These are phyloP conservation scores for Nakazawaea holstii DNA, from an alignment of 805 yeast genomes.

Conservation along the genomic window DNA sequence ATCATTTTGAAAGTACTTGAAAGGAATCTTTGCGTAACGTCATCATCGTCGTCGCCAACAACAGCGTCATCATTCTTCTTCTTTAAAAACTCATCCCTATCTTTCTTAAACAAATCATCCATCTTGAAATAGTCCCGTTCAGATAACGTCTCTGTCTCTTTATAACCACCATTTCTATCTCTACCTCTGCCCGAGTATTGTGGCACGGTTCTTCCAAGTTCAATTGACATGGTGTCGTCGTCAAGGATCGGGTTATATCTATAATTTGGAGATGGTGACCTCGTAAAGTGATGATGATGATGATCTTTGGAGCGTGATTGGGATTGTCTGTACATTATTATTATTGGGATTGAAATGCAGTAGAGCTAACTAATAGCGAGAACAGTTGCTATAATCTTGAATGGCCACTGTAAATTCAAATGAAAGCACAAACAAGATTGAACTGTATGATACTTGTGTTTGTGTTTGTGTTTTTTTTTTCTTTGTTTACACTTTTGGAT, in stretches of 20 bases:
- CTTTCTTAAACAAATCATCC: slow-evolving; percentile 10
- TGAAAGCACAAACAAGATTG: too few species aligned
- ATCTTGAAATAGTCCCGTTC: slow-evolving; percentile 4
- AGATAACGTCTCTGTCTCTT: slow-evolving; percentile 8
- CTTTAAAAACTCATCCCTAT: slow-evolving; percentile 3
- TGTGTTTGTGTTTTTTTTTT: too few species aligned
- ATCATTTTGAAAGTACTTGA: slow-evolving; percentile 6
- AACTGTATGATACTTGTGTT: too few species aligned
- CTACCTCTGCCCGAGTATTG: neutral
- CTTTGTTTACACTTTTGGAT: neutral
- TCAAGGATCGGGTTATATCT: neutral
- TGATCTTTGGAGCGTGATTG: neutral
- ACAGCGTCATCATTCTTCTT: neutral
- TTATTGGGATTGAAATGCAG: too few species aligned
- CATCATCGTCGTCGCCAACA: neutral
- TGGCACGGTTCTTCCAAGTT: slow-evolving; percentile 1
- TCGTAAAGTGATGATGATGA: too few species aligned
- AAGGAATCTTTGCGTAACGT: slow-evolving; percentile 2
- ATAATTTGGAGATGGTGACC: neutral
- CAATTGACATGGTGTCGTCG: slow-evolving; percentile 1
- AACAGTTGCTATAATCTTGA: too few species aligned
- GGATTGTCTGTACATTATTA: neutral
- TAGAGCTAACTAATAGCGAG: too few species aligned
- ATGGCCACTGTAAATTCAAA: too few species aligned
- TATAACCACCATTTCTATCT: neutral